Evolutionary conservation across 768 basidiomycete species (phyloP).

Genomic region (Psilocybe azurescens): DNA sequence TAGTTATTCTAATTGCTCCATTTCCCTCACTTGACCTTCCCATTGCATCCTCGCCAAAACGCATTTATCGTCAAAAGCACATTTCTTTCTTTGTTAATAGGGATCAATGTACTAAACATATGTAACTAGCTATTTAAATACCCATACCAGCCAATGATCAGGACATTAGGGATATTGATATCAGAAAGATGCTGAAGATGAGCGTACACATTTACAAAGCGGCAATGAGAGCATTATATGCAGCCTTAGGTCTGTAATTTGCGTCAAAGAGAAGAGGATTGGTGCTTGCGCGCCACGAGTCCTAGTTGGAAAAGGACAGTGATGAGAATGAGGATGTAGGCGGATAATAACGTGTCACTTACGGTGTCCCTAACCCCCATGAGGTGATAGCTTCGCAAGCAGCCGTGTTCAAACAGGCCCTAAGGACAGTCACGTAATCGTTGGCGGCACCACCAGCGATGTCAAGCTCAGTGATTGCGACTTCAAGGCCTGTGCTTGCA

Average conservation of each 20-base stretch:
- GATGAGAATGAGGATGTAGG: neutral
- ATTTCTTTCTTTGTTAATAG: too few species aligned
- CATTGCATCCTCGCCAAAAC: too few species aligned
- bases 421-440: constrained; percentile 50
- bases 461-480: constrained; percentile 54
- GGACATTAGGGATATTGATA: neutral
- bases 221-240: constrained; percentile 37
- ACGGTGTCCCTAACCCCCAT: constrained; percentile 54
- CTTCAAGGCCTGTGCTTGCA: constrained; percentile 46
- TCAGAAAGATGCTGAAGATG: too few species aligned
- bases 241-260: constrained; percentile 51
- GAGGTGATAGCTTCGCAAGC: constrained; percentile 52
- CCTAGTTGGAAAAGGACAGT: constrained; percentile 24
- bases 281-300: constrained; percentile 51
- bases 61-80: too few species aligned
- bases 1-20: too few species aligned
- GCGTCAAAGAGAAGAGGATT: constrained; percentile 51
- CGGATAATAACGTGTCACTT: constrained; percentile 11
- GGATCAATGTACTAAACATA: too few species aligned
- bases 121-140: too few species aligned
- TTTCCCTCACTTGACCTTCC: too few species aligned
- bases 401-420: constrained; percentile 48
- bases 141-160: neutral
- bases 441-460: constrained; percentile 42
- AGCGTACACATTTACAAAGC: constrained; percentile 14